Conservation (phyloP, 140 eudicot species). For the Cichorium intybus region DNA sequence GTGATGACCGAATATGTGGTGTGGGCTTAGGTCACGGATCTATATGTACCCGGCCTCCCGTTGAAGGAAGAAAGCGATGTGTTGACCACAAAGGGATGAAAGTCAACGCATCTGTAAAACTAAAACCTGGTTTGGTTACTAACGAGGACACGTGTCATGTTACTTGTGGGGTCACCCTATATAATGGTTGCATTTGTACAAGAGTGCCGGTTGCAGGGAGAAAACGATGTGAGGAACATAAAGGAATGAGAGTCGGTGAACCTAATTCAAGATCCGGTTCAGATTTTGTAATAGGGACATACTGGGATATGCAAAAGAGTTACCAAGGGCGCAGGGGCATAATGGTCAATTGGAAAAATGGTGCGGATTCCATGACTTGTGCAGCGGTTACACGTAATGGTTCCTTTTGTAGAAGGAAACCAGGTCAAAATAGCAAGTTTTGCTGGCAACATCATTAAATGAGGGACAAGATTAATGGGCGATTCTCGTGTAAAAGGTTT, state of each 20-base stretch:
- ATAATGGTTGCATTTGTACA: slow-evolving; percentile 39
- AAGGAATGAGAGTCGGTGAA: slow-evolving; percentile 31
- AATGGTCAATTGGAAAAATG: slow-evolving; percentile 5
- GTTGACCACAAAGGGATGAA: slow-evolving; percentile 80
- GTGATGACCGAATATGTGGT: slow-evolving; percentile 43
- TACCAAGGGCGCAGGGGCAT: no score
- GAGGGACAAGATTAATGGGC: slow-evolving; percentile 5
- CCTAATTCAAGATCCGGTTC: slow-evolving; percentile 23
- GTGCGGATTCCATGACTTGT: slow-evolving; percentile 30
- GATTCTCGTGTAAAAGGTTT: neutral
- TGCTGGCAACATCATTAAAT: slow-evolving; percentile 55
- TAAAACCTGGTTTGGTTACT: slow-evolving; percentile 18
- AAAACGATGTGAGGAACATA: slow-evolving; percentile 66
- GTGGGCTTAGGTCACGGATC: slow-evolving; percentile 75
- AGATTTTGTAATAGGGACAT: slow-evolving; percentile 17
- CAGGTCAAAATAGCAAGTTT: slow-evolving; percentile 38
- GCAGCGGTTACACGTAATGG: slow-evolving; percentile 37
- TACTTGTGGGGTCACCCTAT: slow-evolving; percentile 49
- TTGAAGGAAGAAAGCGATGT: slow-evolving; percentile 69
- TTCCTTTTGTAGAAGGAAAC: slow-evolving; percentile 44
- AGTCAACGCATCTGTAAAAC: slow-evolving; percentile 36
- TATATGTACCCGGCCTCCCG: slow-evolving; percentile 55
- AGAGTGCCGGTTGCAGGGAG: slow-evolving; percentile 36
- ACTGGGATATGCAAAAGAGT: no score
- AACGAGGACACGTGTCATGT: slow-evolving; percentile 13